Percentiles rank a stretch among this genome's conserved stretches.
Evolutionary conservation across 2,329 filamentous ascomycete genomes (phyloP).

Genomic region (Penicillium psychrosexuale): DNA sequence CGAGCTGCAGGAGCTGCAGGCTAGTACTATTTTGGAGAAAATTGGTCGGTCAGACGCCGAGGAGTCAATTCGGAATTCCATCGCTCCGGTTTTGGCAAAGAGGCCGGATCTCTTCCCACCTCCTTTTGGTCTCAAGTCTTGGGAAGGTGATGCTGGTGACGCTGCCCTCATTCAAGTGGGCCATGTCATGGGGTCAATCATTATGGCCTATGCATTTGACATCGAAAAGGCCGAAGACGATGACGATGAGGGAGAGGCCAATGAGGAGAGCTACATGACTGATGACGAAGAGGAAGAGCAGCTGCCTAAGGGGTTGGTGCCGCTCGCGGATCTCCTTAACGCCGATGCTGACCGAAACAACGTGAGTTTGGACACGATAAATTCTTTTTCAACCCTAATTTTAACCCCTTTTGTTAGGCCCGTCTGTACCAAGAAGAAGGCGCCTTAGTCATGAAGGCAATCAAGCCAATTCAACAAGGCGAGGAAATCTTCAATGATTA

Average conservation of each 20-base stretch:
- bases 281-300: slow-evolving; percentile 66
- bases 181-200: slow-evolving; percentile 79
- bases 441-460: slow-evolving; percentile 66
- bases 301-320: slow-evolving; percentile 78
- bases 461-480: slow-evolving; percentile 65
- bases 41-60: slow-evolving; percentile 73
- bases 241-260: slow-evolving; percentile 54
- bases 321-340: slow-evolving; percentile 85
- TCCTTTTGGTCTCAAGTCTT: slow-evolving; percentile 40
- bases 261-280: slow-evolving; percentile 50
- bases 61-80: slow-evolving; percentile 59
- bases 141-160: slow-evolving; percentile 39
- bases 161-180: slow-evolving; percentile 56
- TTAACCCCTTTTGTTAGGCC: slow-evolving; percentile 38
- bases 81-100: slow-evolving; percentile 52
- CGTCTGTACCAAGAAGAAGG: slow-evolving; percentile 60
- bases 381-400: background rate
- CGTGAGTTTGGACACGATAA: slow-evolving; percentile 44
- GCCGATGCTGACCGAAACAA: slow-evolving; percentile 82
- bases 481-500: slow-evolving; percentile 88
- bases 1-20: slow-evolving; percentile 71
- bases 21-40: slow-evolving; percentile 70
- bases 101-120: slow-evolving; percentile 45
- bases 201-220: slow-evolving; percentile 93
- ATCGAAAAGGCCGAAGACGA: slow-evolving; percentile 60